These are phyloP conservation scores for Paraphoma sp. DNA, from an alignment of 2,329 filamentous ascomycete genomes.

Conservation along the genomic window DNA sequence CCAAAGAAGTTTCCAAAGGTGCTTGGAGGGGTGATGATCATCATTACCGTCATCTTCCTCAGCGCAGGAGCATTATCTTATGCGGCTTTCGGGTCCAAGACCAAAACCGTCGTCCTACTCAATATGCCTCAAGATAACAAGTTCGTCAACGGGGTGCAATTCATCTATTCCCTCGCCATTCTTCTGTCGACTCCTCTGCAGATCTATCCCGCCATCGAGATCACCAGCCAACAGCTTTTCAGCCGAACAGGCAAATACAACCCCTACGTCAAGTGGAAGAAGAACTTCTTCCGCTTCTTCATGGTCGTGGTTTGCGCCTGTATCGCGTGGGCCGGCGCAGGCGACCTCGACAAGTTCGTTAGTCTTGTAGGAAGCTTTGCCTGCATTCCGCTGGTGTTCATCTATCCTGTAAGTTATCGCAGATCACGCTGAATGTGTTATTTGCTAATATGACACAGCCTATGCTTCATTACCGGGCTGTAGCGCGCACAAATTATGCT, in stretches of 20 bases:
- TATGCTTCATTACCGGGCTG: constrained; percentile 83
- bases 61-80: constrained; percentile 94
- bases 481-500: constrained; percentile 73
- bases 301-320: constrained; percentile 85
- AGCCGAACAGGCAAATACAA: constrained; percentile 97
- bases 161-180: constrained; percentile 98
- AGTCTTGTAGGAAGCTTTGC: constrained; percentile 96
- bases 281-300: constrained; percentile 95
- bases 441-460: constrained; percentile 65
- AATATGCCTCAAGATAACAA: constrained; percentile 96
- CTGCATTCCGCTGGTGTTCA: constrained; percentile 94
- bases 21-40: constrained; percentile 88
- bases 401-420: constrained; percentile 82
- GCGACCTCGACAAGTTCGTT: constrained; percentile 96
- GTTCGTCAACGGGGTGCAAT: constrained; percentile 93
- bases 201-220: constrained; percentile 96
- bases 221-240: constrained; percentile 93
- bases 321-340: constrained; percentile 91
- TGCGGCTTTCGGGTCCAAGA: constrained; percentile 92
- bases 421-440: not conserved
- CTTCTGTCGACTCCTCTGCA: constrained; percentile 93
- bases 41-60: constrained; percentile 90
- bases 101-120: constrained; percentile 93
- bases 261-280: constrained; percentile 99
- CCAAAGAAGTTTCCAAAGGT: constrained; percentile 90